Evolutionary conservation across 2,329 filamentous ascomycete genomes (phyloP).

Genomic region (Microdochium nivale): DNA sequence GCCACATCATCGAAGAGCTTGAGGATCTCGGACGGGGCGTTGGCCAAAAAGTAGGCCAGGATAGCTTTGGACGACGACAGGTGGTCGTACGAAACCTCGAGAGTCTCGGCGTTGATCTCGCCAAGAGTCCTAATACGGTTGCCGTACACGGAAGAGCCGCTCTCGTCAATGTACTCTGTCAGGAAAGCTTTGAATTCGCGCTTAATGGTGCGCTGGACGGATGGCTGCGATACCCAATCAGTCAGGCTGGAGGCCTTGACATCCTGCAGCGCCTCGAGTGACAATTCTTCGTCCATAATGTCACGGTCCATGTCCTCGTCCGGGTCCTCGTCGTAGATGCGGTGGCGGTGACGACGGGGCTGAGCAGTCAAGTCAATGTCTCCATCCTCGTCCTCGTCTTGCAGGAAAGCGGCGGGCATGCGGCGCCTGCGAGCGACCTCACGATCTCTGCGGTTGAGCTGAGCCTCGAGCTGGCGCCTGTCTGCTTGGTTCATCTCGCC

Average conservation of each 20-base stretch:
- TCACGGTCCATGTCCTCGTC: conserved; percentile 89
- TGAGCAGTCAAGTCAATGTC: conserved; percentile 80
- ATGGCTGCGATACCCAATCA: conserved; percentile 87
- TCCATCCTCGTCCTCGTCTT: conserved; percentile 76
- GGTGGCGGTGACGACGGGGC: conserved; percentile 74
- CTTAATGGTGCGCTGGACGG: conserved; percentile 87
- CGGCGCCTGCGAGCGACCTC: conserved; percentile 59
- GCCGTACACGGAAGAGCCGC: conserved; percentile 87
- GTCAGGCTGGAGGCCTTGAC: conserved; percentile 89
- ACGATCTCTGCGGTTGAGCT: conserved; percentile 64
- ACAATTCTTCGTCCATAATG: conserved; percentile 92
- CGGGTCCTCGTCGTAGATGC: conserved; percentile 80
- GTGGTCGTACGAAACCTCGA: conserved; percentile 94
- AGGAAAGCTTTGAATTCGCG: conserved; percentile 96
- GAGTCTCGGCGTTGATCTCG: conserved; percentile 90
- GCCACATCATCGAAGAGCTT: conserved; percentile 95
- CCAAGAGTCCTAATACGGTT: conserved; percentile 91
- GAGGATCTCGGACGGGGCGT: conserved; percentile 88
- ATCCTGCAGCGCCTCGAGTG: conserved; percentile 82
- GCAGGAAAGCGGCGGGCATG: conserved; percentile 65
- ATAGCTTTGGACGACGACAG: conserved; percentile 85
- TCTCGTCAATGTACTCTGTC: conserved; percentile 88
- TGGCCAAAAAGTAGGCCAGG: conserved; percentile 90
- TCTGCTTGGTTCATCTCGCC: conserved; percentile 59
- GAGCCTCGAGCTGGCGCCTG: conserved; percentile 62